phyloP scores from a whole-genome alignment of 2,329 filamentous ascomycete genomes.

The Colletotrichum costaricense region DNA sequence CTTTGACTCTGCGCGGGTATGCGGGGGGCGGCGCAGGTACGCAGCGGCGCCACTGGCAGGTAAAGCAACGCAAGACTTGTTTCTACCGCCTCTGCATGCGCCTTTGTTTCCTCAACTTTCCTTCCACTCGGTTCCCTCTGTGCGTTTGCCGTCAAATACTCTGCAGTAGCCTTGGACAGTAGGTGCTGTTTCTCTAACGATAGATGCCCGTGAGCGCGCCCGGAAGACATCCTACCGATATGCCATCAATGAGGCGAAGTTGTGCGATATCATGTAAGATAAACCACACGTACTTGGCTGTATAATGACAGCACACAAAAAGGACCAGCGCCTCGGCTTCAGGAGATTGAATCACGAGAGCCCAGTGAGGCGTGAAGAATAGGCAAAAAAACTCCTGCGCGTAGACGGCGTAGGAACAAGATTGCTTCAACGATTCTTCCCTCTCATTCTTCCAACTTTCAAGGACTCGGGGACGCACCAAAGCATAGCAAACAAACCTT shows the following conservation, averaged over 20 bases:
- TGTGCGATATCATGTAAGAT: no score
- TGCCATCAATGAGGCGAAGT: neutral
- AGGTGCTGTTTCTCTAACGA: neutral
- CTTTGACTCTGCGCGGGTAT: neutral
- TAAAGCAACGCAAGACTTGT: neutral
- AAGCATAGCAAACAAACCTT: neutral
- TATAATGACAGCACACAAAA: neutral
- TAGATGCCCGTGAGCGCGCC: neutral
- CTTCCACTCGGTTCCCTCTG: neutral
- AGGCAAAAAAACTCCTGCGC: neutral
- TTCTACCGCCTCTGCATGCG: conserved; percentile 5
- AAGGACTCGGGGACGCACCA: neutral
- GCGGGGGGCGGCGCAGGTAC: neutral
- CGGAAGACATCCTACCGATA: neutral
- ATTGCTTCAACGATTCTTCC: no score
- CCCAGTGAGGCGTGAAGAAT: neutral
- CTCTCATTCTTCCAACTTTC: neutral
- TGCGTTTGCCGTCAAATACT: neutral
- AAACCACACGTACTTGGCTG: no score
- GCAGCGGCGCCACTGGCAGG: neutral
- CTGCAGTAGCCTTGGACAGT: neutral
- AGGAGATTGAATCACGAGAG: neutral
- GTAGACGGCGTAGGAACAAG: no score
- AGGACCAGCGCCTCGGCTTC: neutral
- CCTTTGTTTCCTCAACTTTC: neutral